Conservation (phyloP, 768 basidiomycete species). For the Strobilomyces dryophilus region DNA sequence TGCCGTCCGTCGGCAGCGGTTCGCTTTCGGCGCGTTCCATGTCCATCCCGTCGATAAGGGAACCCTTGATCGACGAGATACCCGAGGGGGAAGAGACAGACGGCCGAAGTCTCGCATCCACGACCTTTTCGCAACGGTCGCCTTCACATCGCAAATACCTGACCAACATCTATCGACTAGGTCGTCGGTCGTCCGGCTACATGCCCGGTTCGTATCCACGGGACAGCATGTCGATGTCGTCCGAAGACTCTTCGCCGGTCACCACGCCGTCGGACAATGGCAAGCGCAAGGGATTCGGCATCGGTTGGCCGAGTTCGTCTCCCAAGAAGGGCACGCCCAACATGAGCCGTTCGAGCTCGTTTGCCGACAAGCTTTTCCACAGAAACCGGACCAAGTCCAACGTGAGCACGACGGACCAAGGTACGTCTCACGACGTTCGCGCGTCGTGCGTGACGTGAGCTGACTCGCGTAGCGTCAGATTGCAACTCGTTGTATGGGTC, state of each 20-base stretch:
- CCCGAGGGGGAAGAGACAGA: slow-evolving; percentile 27
- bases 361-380: slow-evolving; percentile 58
- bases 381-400: slow-evolving; percentile 52
- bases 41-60: slow-evolving; percentile 29
- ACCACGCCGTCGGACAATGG: slow-evolving; percentile 53
- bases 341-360: slow-evolving; percentile 49
- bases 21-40: slow-evolving; percentile 25
- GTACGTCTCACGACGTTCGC: slow-evolving; percentile 33
- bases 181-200: slow-evolving; percentile 35
- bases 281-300: slow-evolving; percentile 29
- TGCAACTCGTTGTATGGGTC: slow-evolving; percentile 27
- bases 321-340: slow-evolving; percentile 46
- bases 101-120: slow-evolving; percentile 30
- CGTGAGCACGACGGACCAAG: slow-evolving; percentile 41
- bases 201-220: slow-evolving; percentile 45
- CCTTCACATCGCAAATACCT: slow-evolving; percentile 45
- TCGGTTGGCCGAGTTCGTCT: slow-evolving; percentile 46
- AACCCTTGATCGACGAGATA: slow-evolving; percentile 23
- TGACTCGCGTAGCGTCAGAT: slow-evolving; percentile 13
- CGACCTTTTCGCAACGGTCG: slow-evolving; percentile 49
- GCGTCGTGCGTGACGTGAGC: neutral
- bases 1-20: slow-evolving; percentile 18
- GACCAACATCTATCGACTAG: slow-evolving; percentile 42
- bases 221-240: slow-evolving; percentile 61
- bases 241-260: slow-evolving; percentile 63